Base-by-base conservation (phyloP, 108 stramenopile species). In the Cyclotella kingstonii region DNA sequence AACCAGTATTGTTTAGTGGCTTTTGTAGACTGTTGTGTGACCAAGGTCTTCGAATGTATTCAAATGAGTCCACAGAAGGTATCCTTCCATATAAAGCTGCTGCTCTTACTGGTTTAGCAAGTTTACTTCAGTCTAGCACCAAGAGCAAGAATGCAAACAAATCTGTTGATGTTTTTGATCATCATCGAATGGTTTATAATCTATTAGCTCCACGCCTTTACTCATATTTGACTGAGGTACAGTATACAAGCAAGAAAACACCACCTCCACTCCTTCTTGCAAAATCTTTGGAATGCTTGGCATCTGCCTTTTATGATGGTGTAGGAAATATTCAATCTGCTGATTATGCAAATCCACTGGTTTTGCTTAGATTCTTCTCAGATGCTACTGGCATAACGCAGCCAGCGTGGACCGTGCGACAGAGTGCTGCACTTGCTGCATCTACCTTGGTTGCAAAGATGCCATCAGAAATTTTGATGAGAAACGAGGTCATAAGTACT, bases 231-330 rank as follows among this genome's bases (percentile, higher is more conserved):
- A 29, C 38, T 18, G 41, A 47, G 25, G 39, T 22, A 27, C 30
- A 50, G 34, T 47, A 71, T 18, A 65, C 31, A 23, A 49, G 63
- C 23, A 70, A 64, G 23, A 42, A 42, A 10, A n/a, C 61, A 6
- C 47, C 68, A 31, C 77, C 82, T n/a, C 87, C 90, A 18, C 36
- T 91, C 28, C 72, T 91, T 21, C 76, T 86, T 23, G 87, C 90
- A 34, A 68, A 77, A 48, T 68, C 86, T 0, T 63, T 89, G n/a
- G 73, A 82, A 17, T 85, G 85, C 45, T 71, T 86, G 35, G 75
- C 79, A 22, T 63, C 77, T 15, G 58, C 66, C 9, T 62, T 86
- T 49, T 91, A 80, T 69, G 34, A 83, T 58, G 77, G 68, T 5
- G 46, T 91, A 27, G 84, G 84, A 28, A 53, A 48, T 46, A 48